These are phyloP conservation scores for Pseudogymnoascus sp. DNA, from an alignment of 2,329 filamentous ascomycete genomes.

Conservation along the genomic window DNA sequence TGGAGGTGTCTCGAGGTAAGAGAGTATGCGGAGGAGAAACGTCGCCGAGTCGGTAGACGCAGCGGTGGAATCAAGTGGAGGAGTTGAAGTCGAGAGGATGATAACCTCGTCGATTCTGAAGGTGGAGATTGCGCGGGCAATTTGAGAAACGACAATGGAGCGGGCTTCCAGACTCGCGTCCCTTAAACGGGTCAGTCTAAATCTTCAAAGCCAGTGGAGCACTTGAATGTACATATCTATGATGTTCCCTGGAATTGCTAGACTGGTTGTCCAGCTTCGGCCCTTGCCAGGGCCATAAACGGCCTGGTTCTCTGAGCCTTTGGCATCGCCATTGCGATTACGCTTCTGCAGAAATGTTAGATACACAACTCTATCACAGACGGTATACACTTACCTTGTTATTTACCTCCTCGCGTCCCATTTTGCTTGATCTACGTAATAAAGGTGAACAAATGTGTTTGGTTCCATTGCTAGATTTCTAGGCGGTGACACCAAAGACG, in stretches of 20 bases:
- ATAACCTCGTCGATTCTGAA: slow-evolving; percentile 81
- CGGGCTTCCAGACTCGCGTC: slow-evolving; percentile 50
- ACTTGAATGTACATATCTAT: slow-evolving; percentile 54
- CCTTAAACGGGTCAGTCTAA: neutral
- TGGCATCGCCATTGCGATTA: slow-evolving; percentile 25
- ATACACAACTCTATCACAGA: neutral
- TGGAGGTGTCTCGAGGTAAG: slow-evolving; percentile 76
- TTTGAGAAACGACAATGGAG: slow-evolving; percentile 62
- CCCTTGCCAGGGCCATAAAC: slow-evolving; percentile 58
- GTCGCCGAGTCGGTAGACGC: slow-evolving; percentile 58
- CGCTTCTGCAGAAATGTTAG: slow-evolving; percentile 23
- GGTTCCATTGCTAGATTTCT: neutral
- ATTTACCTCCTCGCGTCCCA: neutral
- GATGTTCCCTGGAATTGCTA: slow-evolving; percentile 72
- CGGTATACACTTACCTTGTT: neutral
- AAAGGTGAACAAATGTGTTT: neutral
- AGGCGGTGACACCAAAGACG: slow-evolving; percentile 9
- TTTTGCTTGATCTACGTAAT: neutral
- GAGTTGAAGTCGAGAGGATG: slow-evolving; percentile 51
- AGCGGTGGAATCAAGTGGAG: slow-evolving; percentile 19
- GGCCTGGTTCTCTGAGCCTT: slow-evolving; percentile 34
- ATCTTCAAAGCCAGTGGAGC: neutral
- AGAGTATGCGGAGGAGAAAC: slow-evolving; percentile 70
- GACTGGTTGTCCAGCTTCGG: slow-evolving; percentile 63
- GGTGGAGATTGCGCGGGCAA: slow-evolving; percentile 73